Percentiles rank a stretch among this genome's conserved stretches.
phyloP scores from a whole-genome alignment of 352 stramenopile species.

The Phytophthora chlamydospora region DNA sequence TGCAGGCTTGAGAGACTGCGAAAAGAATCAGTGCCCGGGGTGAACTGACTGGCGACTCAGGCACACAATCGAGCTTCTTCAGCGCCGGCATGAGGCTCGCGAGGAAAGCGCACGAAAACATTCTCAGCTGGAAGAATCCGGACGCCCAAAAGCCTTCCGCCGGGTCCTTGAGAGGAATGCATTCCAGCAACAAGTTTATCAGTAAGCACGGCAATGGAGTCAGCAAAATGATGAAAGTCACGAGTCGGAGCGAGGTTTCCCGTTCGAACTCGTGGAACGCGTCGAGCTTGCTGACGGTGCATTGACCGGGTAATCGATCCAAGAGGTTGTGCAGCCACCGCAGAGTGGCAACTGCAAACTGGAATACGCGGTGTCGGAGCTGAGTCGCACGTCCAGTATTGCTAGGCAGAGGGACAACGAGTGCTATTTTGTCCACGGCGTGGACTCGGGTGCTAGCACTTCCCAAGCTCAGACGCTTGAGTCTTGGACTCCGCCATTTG shows the following conservation, averaged over 20 bases:
- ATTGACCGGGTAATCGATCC: conserved; percentile 26
- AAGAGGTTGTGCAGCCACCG: conserved; percentile 8
- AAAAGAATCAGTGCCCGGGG: conserved; percentile 8
- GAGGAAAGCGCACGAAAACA: conserved; percentile 13
- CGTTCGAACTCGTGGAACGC: conserved; percentile 18
- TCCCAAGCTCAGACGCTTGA: neutral
- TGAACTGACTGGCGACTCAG: conserved; percentile 15
- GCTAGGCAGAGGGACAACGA: neutral
- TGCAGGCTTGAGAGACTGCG: conserved; percentile 14
- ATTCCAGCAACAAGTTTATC: conserved; percentile 34
- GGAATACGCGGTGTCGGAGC: neutral
- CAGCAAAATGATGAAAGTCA: conserved; percentile 16
- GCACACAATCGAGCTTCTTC: conserved; percentile 29
- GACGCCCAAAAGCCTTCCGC: conserved; percentile 15
- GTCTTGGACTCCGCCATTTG: no score
- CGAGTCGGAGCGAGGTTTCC: neutral
- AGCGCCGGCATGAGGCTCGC: conserved; percentile 7
- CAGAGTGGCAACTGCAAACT: neutral
- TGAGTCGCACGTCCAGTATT: neutral
- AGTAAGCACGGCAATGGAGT: conserved; percentile 32
- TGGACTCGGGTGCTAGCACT: no score
- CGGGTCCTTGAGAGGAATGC: conserved; percentile 29
- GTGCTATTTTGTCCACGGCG: no score
- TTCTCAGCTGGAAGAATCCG: conserved; percentile 24
- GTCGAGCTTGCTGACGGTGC: conserved; percentile 37